A percentile compares a stretch with the other conserved stretches of the same genome.
Conservation (phyloP, 78 protist species). For the Planoprotostelium fungivorum region DNA sequence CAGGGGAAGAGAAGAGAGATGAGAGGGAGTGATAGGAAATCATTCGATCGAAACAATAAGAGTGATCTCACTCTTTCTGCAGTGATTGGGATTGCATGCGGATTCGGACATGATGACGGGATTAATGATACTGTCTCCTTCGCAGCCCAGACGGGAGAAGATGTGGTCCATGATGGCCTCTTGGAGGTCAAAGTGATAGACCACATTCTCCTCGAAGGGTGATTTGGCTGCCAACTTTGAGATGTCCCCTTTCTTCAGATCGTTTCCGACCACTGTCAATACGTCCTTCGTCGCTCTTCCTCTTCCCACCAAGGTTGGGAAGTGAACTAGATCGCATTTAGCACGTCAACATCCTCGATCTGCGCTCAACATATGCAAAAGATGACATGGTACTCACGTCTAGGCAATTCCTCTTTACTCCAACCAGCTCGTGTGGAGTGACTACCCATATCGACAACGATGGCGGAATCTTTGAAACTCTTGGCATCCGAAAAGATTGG, state of each 20-base stretch:
- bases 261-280: conserved; percentile 45
- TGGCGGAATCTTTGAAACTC: neutral
- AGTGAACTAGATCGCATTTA: neutral
- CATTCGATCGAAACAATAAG: too few relatives aligned
- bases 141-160: conserved; percentile 27
- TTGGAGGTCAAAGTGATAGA: conserved; percentile 25
- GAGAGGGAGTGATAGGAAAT: neutral
- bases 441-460: neutral
- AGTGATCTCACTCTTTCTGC: conserved; percentile 42
- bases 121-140: conserved; percentile 18
- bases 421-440: neutral
- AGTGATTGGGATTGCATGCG: conserved; percentile 43
- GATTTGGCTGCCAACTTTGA: conserved; percentile 16
- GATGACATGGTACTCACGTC: neutral
- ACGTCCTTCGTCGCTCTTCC: conserved; percentile 14
- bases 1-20: neutral
- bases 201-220: conserved; percentile 49
- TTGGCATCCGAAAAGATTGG: neutral
- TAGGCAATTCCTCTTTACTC: neutral
- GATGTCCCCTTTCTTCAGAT: conserved; percentile 40
- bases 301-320: conserved; percentile 48
- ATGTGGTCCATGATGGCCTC: conserved; percentile 47
- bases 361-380: neutral
- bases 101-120: conserved; percentile 42
- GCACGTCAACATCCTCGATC: neutral